phyloP scores from a whole-genome alignment of 768 basidiomycete genomes.

The Podaxis sp. region DNA sequence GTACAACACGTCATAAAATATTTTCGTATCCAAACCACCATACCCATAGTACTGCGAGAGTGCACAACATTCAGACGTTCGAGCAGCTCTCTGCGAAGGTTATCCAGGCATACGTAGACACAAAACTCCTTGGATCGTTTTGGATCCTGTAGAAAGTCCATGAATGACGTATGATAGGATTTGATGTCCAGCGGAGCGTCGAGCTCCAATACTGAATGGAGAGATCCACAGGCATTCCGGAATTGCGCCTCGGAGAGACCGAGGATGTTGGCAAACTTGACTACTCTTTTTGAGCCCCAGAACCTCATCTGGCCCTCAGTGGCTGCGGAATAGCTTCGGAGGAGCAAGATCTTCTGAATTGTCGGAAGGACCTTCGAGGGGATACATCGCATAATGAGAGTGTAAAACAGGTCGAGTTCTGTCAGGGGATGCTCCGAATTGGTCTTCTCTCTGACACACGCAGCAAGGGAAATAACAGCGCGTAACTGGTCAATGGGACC shows the following conservation, averaged over 20 bases:
- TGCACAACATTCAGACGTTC: neutral
- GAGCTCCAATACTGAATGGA: neutral
- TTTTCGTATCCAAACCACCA: neutral
- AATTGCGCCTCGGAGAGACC: neutral
- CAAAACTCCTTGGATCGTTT: neutral
- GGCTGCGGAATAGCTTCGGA: neutral
- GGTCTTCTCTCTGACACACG: too few species aligned
- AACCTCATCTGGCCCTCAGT: neutral
- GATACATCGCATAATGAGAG: neutral
- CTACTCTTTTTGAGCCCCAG: neutral
- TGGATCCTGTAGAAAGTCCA: conserved; percentile 6
- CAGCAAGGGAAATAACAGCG: too few species aligned
- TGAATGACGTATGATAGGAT: conserved; percentile 7
- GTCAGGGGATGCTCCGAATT: too few species aligned
- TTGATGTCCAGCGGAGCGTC: neutral
- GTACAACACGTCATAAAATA: too few species aligned
- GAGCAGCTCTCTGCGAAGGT: neutral
- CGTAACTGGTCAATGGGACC: too few species aligned
- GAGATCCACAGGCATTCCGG: neutral
- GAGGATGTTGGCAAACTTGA: neutral
- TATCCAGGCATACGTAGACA: neutral
- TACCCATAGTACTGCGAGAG: neutral
- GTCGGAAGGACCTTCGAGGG: neutral
- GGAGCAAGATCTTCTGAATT: neutral
- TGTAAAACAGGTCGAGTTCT: too few species aligned